A percentile compares a stretch with the other conserved stretches of the same genome.
phyloP scores from a whole-genome alignment of 306 rosid species.

The Cicer bijugum region DNA sequence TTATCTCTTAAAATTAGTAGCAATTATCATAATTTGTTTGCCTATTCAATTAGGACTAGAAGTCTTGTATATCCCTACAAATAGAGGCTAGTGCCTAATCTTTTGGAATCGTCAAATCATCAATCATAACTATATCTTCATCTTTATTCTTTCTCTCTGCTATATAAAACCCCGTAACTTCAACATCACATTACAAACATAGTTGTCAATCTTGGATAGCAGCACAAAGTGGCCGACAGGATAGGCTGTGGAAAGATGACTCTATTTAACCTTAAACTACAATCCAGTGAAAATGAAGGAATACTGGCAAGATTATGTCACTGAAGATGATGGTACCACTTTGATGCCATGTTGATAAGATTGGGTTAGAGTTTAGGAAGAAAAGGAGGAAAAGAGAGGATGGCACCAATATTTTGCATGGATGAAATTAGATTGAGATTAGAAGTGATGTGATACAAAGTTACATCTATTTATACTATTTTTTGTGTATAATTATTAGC shows the following conservation, averaged over 20 bases:
- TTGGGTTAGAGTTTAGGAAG: background rate
- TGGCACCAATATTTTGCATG: background rate
- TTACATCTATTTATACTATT: background rate
- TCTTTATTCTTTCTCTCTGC: background rate
- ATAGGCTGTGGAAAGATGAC: too few species aligned
- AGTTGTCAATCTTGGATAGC: too few species aligned
- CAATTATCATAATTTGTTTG: too few species aligned
- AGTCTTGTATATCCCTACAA: too few species aligned
- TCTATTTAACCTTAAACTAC: background rate
- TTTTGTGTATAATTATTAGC: slow-evolving; percentile 1
- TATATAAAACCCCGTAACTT: background rate
- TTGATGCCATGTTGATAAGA: background rate
- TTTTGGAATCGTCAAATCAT: background rate
- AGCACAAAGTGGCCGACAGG: too few species aligned
- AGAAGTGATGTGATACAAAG: slow-evolving; percentile 3
- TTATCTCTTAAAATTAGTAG: too few species aligned
- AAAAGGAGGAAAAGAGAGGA: background rate
- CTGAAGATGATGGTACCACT: background rate
- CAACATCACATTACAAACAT: background rate
- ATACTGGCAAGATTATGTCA: background rate
- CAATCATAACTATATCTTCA: background rate
- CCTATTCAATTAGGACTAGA: too few species aligned
- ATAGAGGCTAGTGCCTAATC: background rate
- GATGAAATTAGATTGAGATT: background rate
- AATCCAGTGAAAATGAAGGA: background rate